phyloP scores from a whole-genome alignment of 305 asterid genomes.

The Withania somnifera region DNA sequence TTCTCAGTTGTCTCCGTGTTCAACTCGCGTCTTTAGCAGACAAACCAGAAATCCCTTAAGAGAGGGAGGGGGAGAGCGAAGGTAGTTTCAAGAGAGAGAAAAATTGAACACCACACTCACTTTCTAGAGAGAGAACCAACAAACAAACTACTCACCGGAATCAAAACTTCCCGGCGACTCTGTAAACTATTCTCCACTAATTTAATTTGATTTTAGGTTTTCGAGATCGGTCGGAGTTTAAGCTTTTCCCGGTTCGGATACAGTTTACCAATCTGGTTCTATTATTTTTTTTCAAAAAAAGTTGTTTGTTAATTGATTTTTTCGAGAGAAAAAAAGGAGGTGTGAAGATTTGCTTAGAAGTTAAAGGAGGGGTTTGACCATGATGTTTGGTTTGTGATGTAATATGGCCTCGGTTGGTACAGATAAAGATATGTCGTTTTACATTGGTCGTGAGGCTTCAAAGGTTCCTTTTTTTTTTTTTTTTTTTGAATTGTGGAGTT shows the following conservation, averaged over 20 bases:
- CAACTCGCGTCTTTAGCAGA: conserved; percentile 56
- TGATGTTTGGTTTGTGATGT: conserved; percentile 39
- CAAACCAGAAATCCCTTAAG: conserved; percentile 10
- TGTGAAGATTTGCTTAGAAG: neutral
- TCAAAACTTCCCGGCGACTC: neutral
- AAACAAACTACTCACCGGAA: no score
- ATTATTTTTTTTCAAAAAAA: no score
- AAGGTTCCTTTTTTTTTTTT: conserved; percentile 41
- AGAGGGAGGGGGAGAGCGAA: neutral
- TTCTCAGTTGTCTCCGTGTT: conserved; percentile 72
- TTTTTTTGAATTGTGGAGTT: no score
- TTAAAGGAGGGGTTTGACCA: neutral
- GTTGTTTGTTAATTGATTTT: neutral
- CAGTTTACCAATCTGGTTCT: neutral
- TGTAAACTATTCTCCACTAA: neutral
- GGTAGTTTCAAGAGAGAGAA: conserved; percentile 7
- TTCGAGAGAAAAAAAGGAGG: neutral
- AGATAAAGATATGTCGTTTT: conserved; percentile 66
- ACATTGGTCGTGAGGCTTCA: conserved; percentile 98
- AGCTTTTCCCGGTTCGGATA: neutral
- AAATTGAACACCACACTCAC: neutral
- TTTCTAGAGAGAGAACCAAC: conserved; percentile 15
- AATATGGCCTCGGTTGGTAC: conserved; percentile 40
- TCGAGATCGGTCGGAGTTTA: neutral
- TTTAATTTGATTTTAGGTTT: neutral